A percentile compares a stretch with the other conserved stretches of the same genome.
Evolutionary conservation across 2,329 filamentous ascomycete species (phyloP).

Genomic region (Calonectria pauciramosa): DNA sequence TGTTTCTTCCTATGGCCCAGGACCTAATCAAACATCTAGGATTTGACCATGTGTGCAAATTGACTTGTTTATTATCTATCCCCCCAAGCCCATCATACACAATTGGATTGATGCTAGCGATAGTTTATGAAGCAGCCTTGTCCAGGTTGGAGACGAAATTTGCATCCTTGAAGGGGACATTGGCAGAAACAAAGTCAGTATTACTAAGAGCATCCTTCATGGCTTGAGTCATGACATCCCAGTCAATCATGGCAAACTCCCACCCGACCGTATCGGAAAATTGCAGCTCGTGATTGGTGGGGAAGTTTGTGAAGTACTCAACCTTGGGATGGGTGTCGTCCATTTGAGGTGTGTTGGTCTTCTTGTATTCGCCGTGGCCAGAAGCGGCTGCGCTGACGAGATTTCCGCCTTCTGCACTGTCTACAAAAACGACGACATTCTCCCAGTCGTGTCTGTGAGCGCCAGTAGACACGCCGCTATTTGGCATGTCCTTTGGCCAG

Average conservation of each 20-base stretch:
- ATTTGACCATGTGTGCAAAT: background rate
- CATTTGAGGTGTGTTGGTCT: conserved; percentile 34
- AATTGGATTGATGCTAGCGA: background rate
- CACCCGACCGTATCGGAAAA: conserved; percentile 52
- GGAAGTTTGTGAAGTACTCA: conserved; percentile 49
- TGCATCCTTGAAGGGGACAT: conserved; percentile 55
- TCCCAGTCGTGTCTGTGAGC: conserved; percentile 59
- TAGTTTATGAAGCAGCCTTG: conserved; percentile 17
- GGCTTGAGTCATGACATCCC: conserved; percentile 54
- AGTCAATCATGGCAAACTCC: conserved; percentile 57
- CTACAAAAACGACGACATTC: conserved; percentile 50
- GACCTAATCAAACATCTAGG: background rate
- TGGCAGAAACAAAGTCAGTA: conserved; percentile 57
- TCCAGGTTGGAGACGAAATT: conserved; percentile 40
- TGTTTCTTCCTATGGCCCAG: background rate
- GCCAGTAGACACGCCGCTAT: conserved; percentile 42
- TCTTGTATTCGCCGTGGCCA: conserved; percentile 52
- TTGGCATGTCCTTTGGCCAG: conserved; percentile 60
- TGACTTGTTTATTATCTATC: background rate
- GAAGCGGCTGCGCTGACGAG: conserved; percentile 54
- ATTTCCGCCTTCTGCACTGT: conserved; percentile 41
- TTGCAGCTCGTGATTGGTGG: conserved; percentile 54
- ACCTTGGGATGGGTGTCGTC: conserved; percentile 45
- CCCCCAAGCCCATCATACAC: too few relatives aligned
- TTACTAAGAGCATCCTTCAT: conserved; percentile 51